These are phyloP conservation scores for Fomitopsis schrenkii DNA, from an alignment of 1,284 basidiomycete species.

Conservation along the genomic window DNA sequence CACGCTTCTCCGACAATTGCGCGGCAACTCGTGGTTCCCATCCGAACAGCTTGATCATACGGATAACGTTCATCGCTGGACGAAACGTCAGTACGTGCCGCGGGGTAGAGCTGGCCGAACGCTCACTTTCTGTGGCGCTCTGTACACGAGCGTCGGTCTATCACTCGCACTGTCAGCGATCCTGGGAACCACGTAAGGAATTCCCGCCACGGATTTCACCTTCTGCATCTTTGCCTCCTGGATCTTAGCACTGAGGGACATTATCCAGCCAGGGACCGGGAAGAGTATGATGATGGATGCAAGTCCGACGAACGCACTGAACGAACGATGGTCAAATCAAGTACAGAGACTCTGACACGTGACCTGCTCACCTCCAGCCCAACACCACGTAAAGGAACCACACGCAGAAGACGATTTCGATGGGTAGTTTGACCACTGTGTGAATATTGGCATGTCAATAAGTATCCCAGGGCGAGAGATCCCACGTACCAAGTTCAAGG, in stretches of 20 bases:
- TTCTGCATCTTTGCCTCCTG: constrained; percentile 31
- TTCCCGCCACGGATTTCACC: constrained; percentile 17
- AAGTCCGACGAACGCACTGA: constrained; percentile 47
- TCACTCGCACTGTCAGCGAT: background rate
- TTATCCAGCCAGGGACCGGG: constrained; percentile 44
- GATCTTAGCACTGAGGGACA: constrained; percentile 24
- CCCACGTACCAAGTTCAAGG: constrained; percentile 3
- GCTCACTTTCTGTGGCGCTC: constrained; percentile 42
- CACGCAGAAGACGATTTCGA: background rate
- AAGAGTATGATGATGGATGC: constrained; percentile 45
- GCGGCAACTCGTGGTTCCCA: background rate
- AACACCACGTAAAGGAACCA: background rate
- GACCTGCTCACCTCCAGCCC: background rate
- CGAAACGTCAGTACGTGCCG: constrained; percentile 12
- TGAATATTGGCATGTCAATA: background rate
- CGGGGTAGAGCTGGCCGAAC: background rate
- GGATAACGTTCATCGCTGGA: constrained; percentile 17
- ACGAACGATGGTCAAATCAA: constrained; percentile 8
- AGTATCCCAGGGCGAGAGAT: background rate
- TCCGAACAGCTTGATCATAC: background rate
- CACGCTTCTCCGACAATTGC: background rate
- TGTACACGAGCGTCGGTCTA: constrained; percentile 49
- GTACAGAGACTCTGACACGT: background rate
- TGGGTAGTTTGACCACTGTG: background rate
- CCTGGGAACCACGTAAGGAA: constrained; percentile 9